Evolutionary conservation across 129 eudicot genomes (phyloP), one percentile per base, ranked within the genome.

Genomic region (Chrysanthemum lavandulifolium): DNA sequence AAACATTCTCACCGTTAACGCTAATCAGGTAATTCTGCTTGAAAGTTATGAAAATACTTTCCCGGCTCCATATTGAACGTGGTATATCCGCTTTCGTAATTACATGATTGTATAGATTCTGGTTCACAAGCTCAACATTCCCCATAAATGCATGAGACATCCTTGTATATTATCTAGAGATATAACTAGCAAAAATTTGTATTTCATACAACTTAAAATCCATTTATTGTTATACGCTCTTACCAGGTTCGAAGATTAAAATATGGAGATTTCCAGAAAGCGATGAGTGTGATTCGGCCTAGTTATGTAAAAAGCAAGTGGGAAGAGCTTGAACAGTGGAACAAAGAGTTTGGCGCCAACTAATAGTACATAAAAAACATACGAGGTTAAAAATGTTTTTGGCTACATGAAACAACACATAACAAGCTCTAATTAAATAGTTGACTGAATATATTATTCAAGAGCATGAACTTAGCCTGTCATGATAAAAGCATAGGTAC

Each of bases 321-420:
- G 99, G 82, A 84, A 75, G 96, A 91, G 85, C 99, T 95, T 62
- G 97, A 95, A 68, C 79, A 61, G 53, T 95, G 99, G 99, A 95
- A 95, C 82, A 82, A 80, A 23, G 89, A 88, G 66, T 95, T 88
- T 68, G 99, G 99, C 31, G 82, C 99, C 23, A 91, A 83, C 80
- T 91, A 84, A 81, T 31, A 69, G 6, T 52, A 69, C 47, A 40
- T 40, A 40, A 40, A 40, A 40, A 40, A 40, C 47, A 40, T 36
- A 40, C 10, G 9, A 40, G 47, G 47, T 40, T 40, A 67, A 29
- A 49, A 21, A 16, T 33, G 55, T 60, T 31, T 76, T 68, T 25
- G n/a, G 27, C 53, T 57, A 47, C 61, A 2, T 6, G 53, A 67
- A 76, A 31, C 80, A 75, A 56, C 21, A 14, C 67, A 40, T 47